Percentiles rank a stretch among this genome's conserved stretches.
phyloP scores from a whole-genome alignment of 75 land plant species.

The Picea glauca region DNA sequence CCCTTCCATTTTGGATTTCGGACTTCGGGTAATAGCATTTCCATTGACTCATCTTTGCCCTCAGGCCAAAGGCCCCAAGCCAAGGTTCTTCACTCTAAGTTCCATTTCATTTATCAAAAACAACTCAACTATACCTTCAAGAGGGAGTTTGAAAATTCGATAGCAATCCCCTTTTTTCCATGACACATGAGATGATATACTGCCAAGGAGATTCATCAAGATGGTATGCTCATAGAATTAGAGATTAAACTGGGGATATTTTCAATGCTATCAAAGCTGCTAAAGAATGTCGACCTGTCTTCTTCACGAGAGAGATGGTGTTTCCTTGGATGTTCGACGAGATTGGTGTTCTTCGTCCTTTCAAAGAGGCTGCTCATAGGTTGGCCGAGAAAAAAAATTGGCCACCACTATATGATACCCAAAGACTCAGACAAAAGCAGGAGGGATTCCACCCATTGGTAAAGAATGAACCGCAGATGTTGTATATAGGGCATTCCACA shows the following conservation, averaged over 20 bases:
- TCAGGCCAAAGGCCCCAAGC: too few relatives aligned
- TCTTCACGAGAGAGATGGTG: constrained; percentile 88
- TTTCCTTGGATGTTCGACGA: constrained; percentile 99
- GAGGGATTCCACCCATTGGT: constrained; percentile 72
- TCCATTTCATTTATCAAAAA: too few relatives aligned
- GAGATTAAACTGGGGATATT: constrained; percentile 44
- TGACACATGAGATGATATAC: constrained; percentile 86
- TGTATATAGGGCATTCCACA: constrained; percentile 77
- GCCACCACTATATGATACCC: constrained; percentile 73
- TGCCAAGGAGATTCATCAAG: constrained; percentile 91
- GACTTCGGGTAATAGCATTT: too few relatives aligned
- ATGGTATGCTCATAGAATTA: constrained; percentile 89
- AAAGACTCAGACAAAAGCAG: constrained; percentile 60
- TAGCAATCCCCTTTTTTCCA: too few relatives aligned
- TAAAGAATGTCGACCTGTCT: constrained; percentile 61
- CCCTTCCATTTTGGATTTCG: too few relatives aligned
- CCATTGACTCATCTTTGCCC: too few relatives aligned
- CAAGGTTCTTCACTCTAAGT: too few relatives aligned
- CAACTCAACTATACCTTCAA: too few relatives aligned
- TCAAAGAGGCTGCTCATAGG: constrained; percentile 88
- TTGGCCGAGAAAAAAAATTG: constrained; percentile 83
- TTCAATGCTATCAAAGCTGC: constrained; percentile 84
- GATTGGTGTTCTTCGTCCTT: constrained; percentile 53
- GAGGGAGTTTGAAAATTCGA: too few relatives aligned
- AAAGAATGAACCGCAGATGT: constrained; percentile 76